phyloP scores from a whole-genome alignment of 257 asterid genomes.

The Nicotiana sylvestris region DNA sequence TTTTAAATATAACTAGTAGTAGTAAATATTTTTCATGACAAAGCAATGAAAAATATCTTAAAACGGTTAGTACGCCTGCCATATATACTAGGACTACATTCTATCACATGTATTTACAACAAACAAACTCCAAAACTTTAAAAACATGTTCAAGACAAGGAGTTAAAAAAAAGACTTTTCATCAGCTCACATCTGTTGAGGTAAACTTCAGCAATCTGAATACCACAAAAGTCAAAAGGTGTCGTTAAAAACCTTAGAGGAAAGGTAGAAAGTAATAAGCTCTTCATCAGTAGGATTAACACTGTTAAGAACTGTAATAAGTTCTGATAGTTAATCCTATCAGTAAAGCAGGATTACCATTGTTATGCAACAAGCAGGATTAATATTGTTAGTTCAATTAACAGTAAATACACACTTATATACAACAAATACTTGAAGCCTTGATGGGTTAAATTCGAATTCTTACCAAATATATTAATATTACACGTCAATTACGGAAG shows the following conservation, averaged over 20 bases:
- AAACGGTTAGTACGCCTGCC: neutral
- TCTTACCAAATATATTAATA: too few relatives aligned
- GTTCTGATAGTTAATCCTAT: neutral
- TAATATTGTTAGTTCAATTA: too few relatives aligned
- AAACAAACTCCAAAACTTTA: neutral
- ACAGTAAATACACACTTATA: too few relatives aligned
- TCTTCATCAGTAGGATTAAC: constrained; percentile 84
- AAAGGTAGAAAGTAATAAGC: constrained; percentile 63
- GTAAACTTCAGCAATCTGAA: constrained; percentile 62
- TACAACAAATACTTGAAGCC: too few relatives aligned
- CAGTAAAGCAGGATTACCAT: constrained; percentile 52
- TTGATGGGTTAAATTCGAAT: too few relatives aligned
- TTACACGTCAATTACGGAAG: too few relatives aligned
- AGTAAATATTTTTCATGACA: neutral
- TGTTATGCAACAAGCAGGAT: too few relatives aligned
- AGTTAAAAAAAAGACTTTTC: neutral
- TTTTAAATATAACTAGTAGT: too few relatives aligned
- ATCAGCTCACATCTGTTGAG: constrained; percentile 60
- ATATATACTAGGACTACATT: neutral
- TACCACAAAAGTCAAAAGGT: constrained; percentile 23
- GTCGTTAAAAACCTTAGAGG: constrained; percentile 61
- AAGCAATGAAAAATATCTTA: neutral
- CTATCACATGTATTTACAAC: neutral
- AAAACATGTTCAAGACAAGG: neutral
- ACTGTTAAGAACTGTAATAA: too few relatives aligned